Base-by-base conservation (phyloP, 495 filamentous ascomycete genomes). In the Cenococcum geophilum region DNA sequence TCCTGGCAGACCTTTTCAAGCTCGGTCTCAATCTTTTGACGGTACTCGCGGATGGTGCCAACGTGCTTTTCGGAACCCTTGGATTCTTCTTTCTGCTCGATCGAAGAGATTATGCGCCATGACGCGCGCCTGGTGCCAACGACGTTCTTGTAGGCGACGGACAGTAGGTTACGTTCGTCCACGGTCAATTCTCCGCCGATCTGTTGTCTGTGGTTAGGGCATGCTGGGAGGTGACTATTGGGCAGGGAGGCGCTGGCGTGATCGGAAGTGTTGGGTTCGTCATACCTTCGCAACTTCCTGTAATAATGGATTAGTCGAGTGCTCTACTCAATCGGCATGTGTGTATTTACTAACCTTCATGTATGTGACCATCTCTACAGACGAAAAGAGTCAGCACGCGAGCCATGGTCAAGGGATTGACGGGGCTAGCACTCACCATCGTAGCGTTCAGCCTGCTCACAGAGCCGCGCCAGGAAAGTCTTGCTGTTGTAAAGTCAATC, bases 391-490 rank as follows among this genome's bases (percentile, higher is more conserved):
- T 77, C 70, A 78, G 74, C 62, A 66, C 58, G 40, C 62, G 57
- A 48, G 32, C 55, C 25, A 11, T 21, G 59, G 11, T 48, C 16
- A 36, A 60, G 63, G 25, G 27, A 25, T 23, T 16, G 42, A 54
- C 32, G 37, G 42, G 49, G 47, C 55, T 73, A 35, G 43, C 55
- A 76, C 86, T 78, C 79, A 90, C 86, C 93, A 90, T 99, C 93
- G 76, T 99, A 99, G 76, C 93, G 93, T 85, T 99, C 93, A 73
- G 93, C 93, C 87, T 99, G 93, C 89, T 99, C 93, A 83, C 93
- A 97, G 75, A 99, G 90, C 81, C 93, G 86, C 74, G 93, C 93
- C 75, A 99, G 90, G 83, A 99, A 99, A 71, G 93, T 99, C 87
- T 99, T 97, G 89, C 95, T 98, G 77, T 72, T 25, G 20, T 14